These are phyloP conservation scores for Flammula alnicola DNA, from an alignment of 1,284 basidiomycete genomes.

Conservation along the genomic window DNA sequence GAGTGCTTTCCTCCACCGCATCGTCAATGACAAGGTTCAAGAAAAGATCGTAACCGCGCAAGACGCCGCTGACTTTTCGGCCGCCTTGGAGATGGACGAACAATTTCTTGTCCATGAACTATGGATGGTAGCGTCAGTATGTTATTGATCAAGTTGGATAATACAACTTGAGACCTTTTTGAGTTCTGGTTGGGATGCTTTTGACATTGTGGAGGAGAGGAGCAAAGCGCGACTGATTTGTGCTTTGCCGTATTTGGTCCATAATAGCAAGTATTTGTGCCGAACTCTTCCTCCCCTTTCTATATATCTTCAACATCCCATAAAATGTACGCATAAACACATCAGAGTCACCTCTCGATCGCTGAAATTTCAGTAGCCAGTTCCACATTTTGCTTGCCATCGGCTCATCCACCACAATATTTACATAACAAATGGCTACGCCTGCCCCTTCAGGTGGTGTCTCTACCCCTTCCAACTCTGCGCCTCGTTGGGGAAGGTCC, in stretches of 20 bases:
- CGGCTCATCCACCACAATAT: background rate
- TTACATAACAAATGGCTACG: background rate
- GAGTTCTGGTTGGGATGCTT: slow-evolving; percentile 90
- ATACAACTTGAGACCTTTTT: slow-evolving; percentile 69
- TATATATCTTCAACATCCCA: slow-evolving; percentile 14
- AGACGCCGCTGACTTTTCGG: slow-evolving; percentile 92
- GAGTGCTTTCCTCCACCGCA: slow-evolving; percentile 88
- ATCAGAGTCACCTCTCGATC: too few species aligned
- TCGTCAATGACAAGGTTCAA: slow-evolving; percentile 98
- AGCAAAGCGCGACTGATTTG: slow-evolving; percentile 12
- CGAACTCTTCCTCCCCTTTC: slow-evolving; percentile 7
- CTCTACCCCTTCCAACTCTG: slow-evolving; percentile 21
- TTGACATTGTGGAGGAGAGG: slow-evolving; percentile 65
- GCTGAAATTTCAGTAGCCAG: too few species aligned
- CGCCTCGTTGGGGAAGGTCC: slow-evolving; percentile 31
- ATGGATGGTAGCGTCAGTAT: too few species aligned
- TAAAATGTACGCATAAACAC: too few species aligned
- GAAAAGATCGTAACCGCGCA: slow-evolving; percentile 98
- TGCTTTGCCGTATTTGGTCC: slow-evolving; percentile 45
- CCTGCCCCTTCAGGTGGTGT: slow-evolving; percentile 27
- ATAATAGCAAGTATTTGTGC: too few species aligned
- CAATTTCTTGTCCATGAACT: slow-evolving; percentile 99
- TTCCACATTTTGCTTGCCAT: too few species aligned
- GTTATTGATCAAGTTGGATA: background rate
- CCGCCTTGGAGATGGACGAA: slow-evolving; percentile 96